Evolutionary conservation across 2,329 filamentous ascomycete genomes (phyloP), one percentile per base, ranked within the genome.

Genomic region (Xylariales sp.): DNA sequence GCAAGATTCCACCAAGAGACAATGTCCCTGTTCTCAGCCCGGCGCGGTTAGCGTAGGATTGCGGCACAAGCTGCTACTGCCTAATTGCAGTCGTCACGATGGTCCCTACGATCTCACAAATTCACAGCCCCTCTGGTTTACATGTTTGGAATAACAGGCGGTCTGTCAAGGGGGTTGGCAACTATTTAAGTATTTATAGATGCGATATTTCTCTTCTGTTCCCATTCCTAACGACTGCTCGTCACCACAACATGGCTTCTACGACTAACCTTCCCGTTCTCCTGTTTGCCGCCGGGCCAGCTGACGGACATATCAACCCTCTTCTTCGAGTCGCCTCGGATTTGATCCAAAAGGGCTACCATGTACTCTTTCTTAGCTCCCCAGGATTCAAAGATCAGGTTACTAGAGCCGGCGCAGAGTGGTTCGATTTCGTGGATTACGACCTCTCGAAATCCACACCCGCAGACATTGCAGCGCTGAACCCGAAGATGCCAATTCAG

Each of bases 351-450:
- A 47, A 56, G 6, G 64, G 62, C 2, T 66, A 68, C 44, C 55
- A 64, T 4, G 56, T 68, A 2, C 62, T 58, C 0, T 64, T 68
- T 43, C 55, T 68, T 4, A 54, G 55, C 1, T 55, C 57, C 3
- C 47, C 47, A 0, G 39, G 46, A 1, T 65, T 61, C 45, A 46
- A 57, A 15, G 46, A 56, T 4, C 49, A 51, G 8, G 51, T 66
- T 20, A 50, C 56, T 37, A 52, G 53, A 12, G 54, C 60, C 10
- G 65, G 65, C n/a, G 63, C 63, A 9, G 36, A 31, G 15, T 39
- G 36, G 36, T 33, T 29, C 11, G 28, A n/a, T 22, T 29, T 31
- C n/a, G 55, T 52, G 5, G 66, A 59, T 42, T 45, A 58, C 5
- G 34, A 47, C 4, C 40, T 48, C n/a, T 36, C 39, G 14, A 31